phyloP scores from a whole-genome alignment of 1,284 basidiomycete genomes.

The Fistulinella staudtii region DNA sequence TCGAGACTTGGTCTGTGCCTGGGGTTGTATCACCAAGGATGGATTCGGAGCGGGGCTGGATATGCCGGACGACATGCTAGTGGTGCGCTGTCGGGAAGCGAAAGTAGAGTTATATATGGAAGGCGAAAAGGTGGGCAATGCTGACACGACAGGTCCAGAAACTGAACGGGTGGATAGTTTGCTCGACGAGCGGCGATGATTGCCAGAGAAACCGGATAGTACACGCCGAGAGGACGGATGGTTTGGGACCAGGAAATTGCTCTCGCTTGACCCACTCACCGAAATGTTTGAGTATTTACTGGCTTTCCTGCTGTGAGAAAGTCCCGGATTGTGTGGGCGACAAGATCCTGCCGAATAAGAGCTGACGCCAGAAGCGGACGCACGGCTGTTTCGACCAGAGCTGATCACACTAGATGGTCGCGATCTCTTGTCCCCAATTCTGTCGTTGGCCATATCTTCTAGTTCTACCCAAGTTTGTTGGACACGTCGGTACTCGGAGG shows the following conservation, averaged over 20 bases:
- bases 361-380: conserved; percentile 37
- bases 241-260: conserved; percentile 48
- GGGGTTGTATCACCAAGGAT: conserved; percentile 37
- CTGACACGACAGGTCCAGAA: conserved; percentile 33
- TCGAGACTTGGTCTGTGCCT: conserved; percentile 42
- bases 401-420: conserved; percentile 59
- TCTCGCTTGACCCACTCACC: conserved; percentile 34
- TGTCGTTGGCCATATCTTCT: conserved; percentile 72
- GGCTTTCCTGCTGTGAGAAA: conserved; percentile 36
- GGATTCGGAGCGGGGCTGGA: conserved; percentile 35
- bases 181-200: conserved; percentile 35
- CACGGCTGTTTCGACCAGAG: conserved; percentile 53
- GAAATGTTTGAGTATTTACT: conserved; percentile 52
- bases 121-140: conserved; percentile 30
- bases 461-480: conserved; percentile 76
- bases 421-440: conserved; percentile 55
- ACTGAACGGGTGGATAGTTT: conserved; percentile 33
- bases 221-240: conserved; percentile 42
- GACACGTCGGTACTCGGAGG: conserved; percentile 57
- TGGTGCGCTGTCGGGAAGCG: conserved; percentile 75
- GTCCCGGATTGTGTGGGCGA: conserved; percentile 22
- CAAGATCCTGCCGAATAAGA: conserved; percentile 20
- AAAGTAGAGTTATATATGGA: conserved; percentile 62
- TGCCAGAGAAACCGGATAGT: conserved; percentile 43
- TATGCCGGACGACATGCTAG: conserved; percentile 50